Evolutionary conservation across 306 rosid species (phyloP), one percentile per base, ranked within the genome.

Genomic region (Casuarina equisetifolia): DNA sequence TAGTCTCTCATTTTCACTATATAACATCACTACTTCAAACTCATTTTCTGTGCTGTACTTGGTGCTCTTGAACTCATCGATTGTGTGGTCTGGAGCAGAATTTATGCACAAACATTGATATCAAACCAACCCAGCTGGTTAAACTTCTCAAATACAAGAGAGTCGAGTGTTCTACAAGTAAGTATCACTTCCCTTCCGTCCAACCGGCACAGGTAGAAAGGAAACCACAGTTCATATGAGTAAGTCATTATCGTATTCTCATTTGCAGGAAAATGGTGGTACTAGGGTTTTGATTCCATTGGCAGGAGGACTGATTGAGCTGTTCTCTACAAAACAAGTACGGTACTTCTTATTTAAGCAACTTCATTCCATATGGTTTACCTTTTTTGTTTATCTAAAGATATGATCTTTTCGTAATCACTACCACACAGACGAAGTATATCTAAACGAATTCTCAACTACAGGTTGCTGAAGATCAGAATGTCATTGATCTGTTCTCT

Each of bases 101-200:
- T 90, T 85, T 85, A 90, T 79, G 87, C 90, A 73, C 89, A 89
- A 66, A 76, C 96, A 67, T 81, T 92, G 69, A 74, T 91, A 63
- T 86, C 97, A 77, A 90, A 90, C 79, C 94, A 92, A 73, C 87
- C 86, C 80, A 85, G 72, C 61, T 96, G 99, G 99, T 69, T 88
- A 44, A 90, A 85, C 84, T 86, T 82, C 80, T 88, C 97, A 48
- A 80, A 77, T 54, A 70, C 58, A 80, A 75, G 76, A 69, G 89
- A 83, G 74, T 76, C 90, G 20, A 81, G 72, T 25, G 78, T 54
- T 73, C 64, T 81, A 75, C 82, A 88, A 70, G 97, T 92, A 80
- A 86, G 89, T 78, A 54, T n/a, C 25, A 13, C 6, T 52, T 51
- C 52, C 17, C 54, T 11, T 4, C 13, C 32, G n/a, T 43, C 1